Base-by-base conservation (phyloP, 148 eudicot species). In the Rhododendron williamsianum region DNA sequence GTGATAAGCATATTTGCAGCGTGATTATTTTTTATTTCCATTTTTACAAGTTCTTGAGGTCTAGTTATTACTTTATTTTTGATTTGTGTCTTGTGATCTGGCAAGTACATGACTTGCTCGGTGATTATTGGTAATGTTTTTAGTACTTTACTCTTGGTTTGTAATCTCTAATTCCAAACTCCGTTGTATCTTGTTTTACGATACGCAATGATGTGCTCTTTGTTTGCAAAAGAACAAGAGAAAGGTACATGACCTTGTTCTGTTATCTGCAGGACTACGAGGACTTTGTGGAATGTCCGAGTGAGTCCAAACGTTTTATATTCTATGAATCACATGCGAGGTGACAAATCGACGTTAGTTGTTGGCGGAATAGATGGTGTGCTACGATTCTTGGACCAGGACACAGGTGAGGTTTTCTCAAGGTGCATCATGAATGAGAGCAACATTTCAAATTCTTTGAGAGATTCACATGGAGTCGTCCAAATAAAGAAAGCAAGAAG, bases 341-440 rank as follows among this genome's bases (percentile, higher is more conserved):
- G 86, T 58, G 94, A 95, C 88, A 87, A 83, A 18, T 91, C 92
- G 1, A 91, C 94, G 6, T 78, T 95, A 72, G 95, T 90, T 49
- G 89, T 89, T 82, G 97, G 98, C 25, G 98, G 98, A 82, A 89
- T 93, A 86, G 98, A 95, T 80, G 98, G 98, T 41, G 93, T 94
- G 78, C 74, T 94, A 71, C 90, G 97, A 69, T 77, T 92, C 63
- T 27, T 94, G 81, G 94, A 95, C 86, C 94, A 92, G 82, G 90
- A 91, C 49, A 90, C 85, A 3, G 98, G 98, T 9, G 88, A 91
- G 76, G 89, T 93, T 43, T 84, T 92, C 13, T 90, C 98, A 33
- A 86, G 89, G n/a, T 92, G 89, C 86, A 89, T 91, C 19, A 89
- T 91, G 89, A 84, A 84, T 16, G 89, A 85, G 76, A 85, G 86